Evolutionary conservation across 2,329 filamentous ascomycete species (phyloP), one percentile per base, ranked within the genome.

Genomic region (Boeremia lycopersici): DNA sequence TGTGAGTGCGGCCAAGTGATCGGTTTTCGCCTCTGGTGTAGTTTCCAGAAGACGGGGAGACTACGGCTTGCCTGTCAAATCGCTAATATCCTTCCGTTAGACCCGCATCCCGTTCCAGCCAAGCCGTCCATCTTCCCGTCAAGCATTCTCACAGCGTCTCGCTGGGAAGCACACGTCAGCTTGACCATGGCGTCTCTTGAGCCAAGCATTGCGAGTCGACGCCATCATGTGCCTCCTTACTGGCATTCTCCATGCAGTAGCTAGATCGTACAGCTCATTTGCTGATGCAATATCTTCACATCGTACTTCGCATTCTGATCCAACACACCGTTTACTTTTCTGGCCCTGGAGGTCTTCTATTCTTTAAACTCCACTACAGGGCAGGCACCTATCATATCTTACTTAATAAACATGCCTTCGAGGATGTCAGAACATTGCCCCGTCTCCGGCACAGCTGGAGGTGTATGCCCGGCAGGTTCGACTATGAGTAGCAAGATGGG

Each of bases 351-450:
- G 44, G 44, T 47, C 34, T 47, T 30, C 17, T 47, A 56, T 30
- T 35, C 31, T 17, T 19, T n/a, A 17, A 17, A 26, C 39, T 41
- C 29, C 34, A 35, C 29, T 3, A 44, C 25, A 45, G 35, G 23
- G 46, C 36, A 42, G 13, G 48, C 29, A 53, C 39, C 51, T 19
- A 41, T 42, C 19, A 33, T 11, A 35, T 36, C 19, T 28, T 48
- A 48, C 35, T 17, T 58, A 46, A 48, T 59, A 63, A 39, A 50
- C 4, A 62, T 61, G 50, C 19, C 34, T 36, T 56, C 47, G 43
- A 52, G 53, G 48, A 46, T 57, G 39, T 62, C 59, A 31, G 60
- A 63, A 12, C 57, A 48, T 38, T 68, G 64, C 38, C 64, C 64
- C 35, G 52, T 64, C 10, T 65, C 64, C 34, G 61, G 63, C 23